A percentile compares a stretch with the other conserved stretches of the same genome.
Conservation (phyloP, 2,329 filamentous ascomycete species). For the Scedosporium boydii region DNA sequence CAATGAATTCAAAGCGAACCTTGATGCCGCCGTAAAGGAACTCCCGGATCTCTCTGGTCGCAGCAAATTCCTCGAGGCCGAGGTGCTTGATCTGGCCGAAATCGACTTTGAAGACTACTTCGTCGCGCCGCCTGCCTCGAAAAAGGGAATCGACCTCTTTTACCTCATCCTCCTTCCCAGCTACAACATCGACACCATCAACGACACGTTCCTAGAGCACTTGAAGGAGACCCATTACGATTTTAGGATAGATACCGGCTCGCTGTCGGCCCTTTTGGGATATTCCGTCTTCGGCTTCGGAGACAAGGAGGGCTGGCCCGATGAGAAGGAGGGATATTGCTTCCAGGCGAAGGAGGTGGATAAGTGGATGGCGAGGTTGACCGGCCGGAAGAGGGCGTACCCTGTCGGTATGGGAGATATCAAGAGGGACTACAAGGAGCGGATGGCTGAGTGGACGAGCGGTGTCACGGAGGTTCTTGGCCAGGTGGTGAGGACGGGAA, state of each 20-base stretch:
- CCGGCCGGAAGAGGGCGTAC: conserved; percentile 74
- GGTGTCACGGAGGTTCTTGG: conserved; percentile 65
- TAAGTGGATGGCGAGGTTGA: conserved; percentile 95
- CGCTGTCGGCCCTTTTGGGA: conserved; percentile 65
- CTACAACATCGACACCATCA: conserved; percentile 90
- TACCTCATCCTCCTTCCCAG: conserved; percentile 82
- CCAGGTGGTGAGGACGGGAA: conserved; percentile 50
- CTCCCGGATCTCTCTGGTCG: conserved; percentile 22
- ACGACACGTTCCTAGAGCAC: conserved; percentile 80
- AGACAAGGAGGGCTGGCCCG: conserved; percentile 85
- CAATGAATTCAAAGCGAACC: conserved; percentile 46
- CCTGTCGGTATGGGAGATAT: conserved; percentile 83
- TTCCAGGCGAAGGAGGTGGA: conserved; percentile 86
- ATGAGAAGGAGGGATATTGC: conserved; percentile 83
- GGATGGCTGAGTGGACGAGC: conserved; percentile 66
- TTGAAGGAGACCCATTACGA: conserved; percentile 91
- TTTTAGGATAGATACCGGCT: conserved; percentile 87
- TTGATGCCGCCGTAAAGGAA: conserved; percentile 42
- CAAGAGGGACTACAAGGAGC: conserved; percentile 58
- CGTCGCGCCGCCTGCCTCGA: conserved; percentile 58
- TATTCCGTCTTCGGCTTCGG: conserved; percentile 94
- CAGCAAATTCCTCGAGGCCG: conserved; percentile 40
- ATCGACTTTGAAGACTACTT: conserved; percentile 93
- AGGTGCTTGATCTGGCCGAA: conserved; percentile 70
- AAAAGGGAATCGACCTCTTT: conserved; percentile 52